Evolutionary conservation across 2,329 filamentous ascomycete species (phyloP).

Genomic region (Aspergillus persii): DNA sequence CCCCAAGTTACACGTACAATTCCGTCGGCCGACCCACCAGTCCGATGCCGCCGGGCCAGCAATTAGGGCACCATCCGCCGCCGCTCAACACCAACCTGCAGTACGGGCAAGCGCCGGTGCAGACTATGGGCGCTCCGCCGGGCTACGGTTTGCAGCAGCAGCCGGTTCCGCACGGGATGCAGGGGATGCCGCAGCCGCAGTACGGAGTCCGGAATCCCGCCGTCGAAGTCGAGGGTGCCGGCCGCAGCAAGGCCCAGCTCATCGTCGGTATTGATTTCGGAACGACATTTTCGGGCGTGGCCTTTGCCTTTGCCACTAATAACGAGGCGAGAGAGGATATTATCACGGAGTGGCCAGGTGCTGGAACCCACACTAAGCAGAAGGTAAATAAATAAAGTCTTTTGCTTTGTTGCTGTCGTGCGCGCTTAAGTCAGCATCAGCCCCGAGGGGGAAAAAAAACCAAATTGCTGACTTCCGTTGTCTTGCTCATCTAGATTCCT

Average conservation of each 20-base stretch:
- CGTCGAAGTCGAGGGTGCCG: constrained; percentile 79
- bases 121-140: constrained; percentile 42
- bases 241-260: constrained; percentile 89
- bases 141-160: constrained; percentile 45
- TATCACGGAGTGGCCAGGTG: constrained; percentile 97
- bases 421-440: neutral
- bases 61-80: constrained; percentile 46
- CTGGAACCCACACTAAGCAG: constrained; percentile 96
- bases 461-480: too few relatives aligned
- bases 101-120: constrained; percentile 44
- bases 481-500: constrained; percentile 62
- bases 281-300: constrained; percentile 96
- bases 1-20: constrained; percentile 62
- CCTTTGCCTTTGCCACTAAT: constrained; percentile 90
- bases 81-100: constrained; percentile 56
- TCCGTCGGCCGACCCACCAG: constrained; percentile 53
- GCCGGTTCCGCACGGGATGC: constrained; percentile 27
- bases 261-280: constrained; percentile 99
- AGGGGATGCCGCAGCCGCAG: constrained; percentile 24
- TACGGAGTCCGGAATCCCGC: constrained; percentile 34
- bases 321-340: constrained; percentile 98
- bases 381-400: constrained; percentile 66
- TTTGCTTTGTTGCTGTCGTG: neutral
- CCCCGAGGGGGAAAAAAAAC: too few relatives aligned
- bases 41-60: constrained; percentile 49